Evolutionary conservation across 345 rosid genomes (phyloP), one percentile per base, ranked within the genome.

Genomic region (Eucalyptus cladocalyx): DNA sequence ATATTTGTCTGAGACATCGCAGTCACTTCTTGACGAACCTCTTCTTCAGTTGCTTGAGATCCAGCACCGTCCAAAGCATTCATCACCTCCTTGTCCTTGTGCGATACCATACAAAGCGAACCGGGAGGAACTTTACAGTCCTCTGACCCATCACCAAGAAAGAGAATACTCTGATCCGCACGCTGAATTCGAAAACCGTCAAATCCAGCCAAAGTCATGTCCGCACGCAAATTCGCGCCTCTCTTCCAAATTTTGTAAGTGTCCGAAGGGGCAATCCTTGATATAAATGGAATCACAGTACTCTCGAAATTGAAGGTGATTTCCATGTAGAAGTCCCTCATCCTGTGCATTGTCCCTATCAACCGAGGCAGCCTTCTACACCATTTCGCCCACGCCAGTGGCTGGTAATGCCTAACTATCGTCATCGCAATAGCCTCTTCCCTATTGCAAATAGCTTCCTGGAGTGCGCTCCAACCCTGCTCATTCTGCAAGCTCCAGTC

Each of bases 301-400:
- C 99, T 98, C 91, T 98, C 99, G 89, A 98, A 98, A 76, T 98
- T 96, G 94, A 98, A 98, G 2, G 95, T 95, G 72, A 98, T 97
- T 90, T 98, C 99, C 97, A 98, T 95, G 91, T 98, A 98, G 88
- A 98, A 98, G 91, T 98, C 99, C 90, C 99, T 93, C 99, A 98
- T 97, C 93, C 95, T 93, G 23, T 90, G 91, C 99, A 96, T 96
- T 6, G 97, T 95, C 21, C 91, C 97, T 4, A 97, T 92, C 94
- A 98, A 89, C 83, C 98, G 98, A 92, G 99, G 99, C 93, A 98
- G 89, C 90, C 99, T 94, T 91, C 98, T 91, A 88, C 99, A 97
- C 99, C 99, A 98, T 89, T 98, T 98, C 37, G 98, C 99, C 99
- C 99, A 98, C 5, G 99, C 99, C 86, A 95, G 60, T 28, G 96